Evolutionary conservation across 2,329 filamentous ascomycete genomes (phyloP).

Genomic region (Fusarium equiseti): DNA sequence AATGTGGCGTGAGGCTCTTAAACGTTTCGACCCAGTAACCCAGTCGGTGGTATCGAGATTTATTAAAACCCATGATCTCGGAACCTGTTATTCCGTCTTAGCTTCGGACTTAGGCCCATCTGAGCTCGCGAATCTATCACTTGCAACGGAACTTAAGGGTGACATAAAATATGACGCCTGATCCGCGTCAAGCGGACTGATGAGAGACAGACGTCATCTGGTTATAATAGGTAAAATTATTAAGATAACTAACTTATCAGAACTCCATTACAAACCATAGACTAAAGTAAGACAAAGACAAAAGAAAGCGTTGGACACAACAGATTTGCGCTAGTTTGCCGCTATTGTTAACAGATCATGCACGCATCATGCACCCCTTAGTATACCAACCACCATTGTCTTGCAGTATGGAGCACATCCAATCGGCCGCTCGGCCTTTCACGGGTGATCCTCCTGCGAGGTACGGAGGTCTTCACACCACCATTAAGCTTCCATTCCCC

Average conservation of each 20-base stretch:
- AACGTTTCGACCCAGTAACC: not conserved
- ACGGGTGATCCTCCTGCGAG: not conserved
- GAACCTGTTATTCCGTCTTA: not conserved
- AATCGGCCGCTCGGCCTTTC: conserved; percentile 16
- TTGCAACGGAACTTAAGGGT: not conserved
- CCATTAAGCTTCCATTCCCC: conserved; percentile 39
- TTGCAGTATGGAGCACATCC: conserved; percentile 35
- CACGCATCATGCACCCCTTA: conserved; percentile 1
- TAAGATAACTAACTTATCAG: not conserved
- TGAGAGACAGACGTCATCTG: not conserved
- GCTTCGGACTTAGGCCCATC: not conserved
- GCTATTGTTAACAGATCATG: not conserved
- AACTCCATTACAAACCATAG: not conserved
- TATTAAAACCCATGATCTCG: not conserved
- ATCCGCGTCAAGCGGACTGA: not conserved
- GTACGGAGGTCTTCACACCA: conserved; percentile 15
- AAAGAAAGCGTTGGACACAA: not conserved
- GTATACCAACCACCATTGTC: conserved; percentile 36
- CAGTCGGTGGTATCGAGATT: not conserved
- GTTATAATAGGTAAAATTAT: not conserved
- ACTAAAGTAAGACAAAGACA: not conserved
- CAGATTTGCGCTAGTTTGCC: not conserved
- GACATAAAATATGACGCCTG: not conserved
- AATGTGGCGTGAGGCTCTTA: not conserved
- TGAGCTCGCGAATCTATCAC: not conserved